phyloP scores from a whole-genome alignment of 2,329 filamentous ascomycete genomes.

The Sclerotinia trifoliorum region DNA sequence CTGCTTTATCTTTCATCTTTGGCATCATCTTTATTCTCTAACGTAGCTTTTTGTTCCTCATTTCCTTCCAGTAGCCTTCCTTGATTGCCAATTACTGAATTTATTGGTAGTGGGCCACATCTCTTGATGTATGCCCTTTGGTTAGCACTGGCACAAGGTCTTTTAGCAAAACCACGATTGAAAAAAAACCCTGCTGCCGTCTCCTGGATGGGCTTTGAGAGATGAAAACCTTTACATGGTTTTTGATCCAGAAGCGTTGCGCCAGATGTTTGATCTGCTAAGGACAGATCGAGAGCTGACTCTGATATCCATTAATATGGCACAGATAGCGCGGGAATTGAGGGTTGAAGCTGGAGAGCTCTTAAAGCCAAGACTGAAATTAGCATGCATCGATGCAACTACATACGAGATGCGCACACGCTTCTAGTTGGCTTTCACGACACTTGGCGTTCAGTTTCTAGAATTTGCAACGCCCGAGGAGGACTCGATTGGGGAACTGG shows the following conservation, averaged over 20 bases:
- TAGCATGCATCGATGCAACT: background rate
- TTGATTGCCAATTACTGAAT: too few relatives aligned
- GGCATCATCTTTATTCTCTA: too few relatives aligned
- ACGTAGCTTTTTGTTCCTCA: too few relatives aligned
- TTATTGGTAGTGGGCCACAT: too few relatives aligned
- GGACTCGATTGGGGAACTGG: background rate
- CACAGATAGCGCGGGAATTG: conserved; percentile 29
- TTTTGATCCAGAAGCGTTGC: background rate
- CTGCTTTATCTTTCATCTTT: too few relatives aligned
- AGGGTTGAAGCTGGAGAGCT: conserved; percentile 24
- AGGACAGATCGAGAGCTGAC: conserved; percentile 33
- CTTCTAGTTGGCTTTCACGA: background rate
- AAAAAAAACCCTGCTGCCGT: conserved; percentile 48
- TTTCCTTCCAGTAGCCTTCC: too few relatives aligned
- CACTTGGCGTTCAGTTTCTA: background rate
- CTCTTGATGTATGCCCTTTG: too few relatives aligned
- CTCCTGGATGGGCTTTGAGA: conserved; percentile 29
- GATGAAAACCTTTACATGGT: background rate
- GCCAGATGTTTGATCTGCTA: background rate
- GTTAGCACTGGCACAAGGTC: too few relatives aligned
- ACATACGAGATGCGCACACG: background rate
- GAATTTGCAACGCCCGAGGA: background rate
- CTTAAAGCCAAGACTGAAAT: background rate
- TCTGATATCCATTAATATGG: conserved; percentile 30
- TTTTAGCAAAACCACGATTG: conserved; percentile 48